Conservation (phyloP, 352 stramenopile species). For the Blastocystis sp. region DNA sequence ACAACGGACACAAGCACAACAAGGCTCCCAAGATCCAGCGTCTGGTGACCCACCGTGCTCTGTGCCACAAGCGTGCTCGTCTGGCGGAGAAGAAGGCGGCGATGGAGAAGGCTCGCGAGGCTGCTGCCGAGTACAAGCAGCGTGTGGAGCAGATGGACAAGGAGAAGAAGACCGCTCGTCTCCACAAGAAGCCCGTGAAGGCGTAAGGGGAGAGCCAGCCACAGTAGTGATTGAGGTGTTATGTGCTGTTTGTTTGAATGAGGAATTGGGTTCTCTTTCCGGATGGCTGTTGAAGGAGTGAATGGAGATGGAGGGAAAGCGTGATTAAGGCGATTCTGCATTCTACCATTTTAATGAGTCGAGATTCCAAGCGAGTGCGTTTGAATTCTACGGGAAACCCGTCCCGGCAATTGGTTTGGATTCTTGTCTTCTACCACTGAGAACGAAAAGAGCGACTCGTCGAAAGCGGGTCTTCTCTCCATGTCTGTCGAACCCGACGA, state of each 20-base stretch:
- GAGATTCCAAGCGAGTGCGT: background rate
- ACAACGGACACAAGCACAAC: constrained; percentile 89
- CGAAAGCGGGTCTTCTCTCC: too few species aligned
- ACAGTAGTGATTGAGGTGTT: constrained; percentile 8
- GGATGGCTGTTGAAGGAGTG: too few species aligned
- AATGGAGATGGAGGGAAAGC: background rate
- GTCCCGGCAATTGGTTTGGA: background rate
- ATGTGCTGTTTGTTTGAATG: background rate
- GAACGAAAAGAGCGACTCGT: background rate
- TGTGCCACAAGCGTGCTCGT: constrained; percentile 81
- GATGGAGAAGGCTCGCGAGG: background rate
- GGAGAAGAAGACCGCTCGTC: background rate
- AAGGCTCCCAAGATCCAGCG: constrained; percentile 99
- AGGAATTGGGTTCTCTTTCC: too few species aligned
- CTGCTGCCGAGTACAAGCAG: background rate
- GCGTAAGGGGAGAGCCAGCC: background rate
- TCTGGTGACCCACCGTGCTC: constrained; percentile 86
- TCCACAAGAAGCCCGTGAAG: background rate
- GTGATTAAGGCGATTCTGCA: background rate
- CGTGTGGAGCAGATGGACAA: constrained; percentile 31
- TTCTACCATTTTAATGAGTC: background rate
- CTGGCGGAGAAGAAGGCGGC: background rate
- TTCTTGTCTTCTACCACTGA: background rate
- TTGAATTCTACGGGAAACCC: background rate
- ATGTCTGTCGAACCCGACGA: too few species aligned